Percentiles rank a stretch among this genome's conserved stretches.
These are phyloP conservation scores for Fusarium liriodendri DNA, from an alignment of 2,329 filamentous ascomycete species.

Conservation along the genomic window DNA sequence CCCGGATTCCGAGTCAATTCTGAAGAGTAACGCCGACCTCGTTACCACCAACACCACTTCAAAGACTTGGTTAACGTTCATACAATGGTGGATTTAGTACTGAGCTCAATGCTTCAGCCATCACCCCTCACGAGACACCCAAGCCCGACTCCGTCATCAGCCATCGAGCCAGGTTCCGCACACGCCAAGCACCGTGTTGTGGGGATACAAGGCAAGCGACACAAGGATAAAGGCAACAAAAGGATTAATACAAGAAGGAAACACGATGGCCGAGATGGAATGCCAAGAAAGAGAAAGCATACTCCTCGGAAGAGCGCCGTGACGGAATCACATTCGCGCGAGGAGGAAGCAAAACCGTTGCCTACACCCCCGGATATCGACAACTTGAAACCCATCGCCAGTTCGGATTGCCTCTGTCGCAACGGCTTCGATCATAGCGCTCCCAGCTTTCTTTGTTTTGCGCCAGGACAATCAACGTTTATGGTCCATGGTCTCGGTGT, in stretches of 20 bases:
- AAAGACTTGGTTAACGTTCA: not conserved
- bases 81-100: not conserved
- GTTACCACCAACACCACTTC: not conserved
- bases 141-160: not conserved
- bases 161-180: not conserved
- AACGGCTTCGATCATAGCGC: not conserved
- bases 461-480: not conserved
- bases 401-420: not conserved
- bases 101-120: not conserved
- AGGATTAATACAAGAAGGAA: not conserved
- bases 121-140: not conserved
- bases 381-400: not conserved
- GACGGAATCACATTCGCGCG: not conserved
- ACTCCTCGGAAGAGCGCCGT: not conserved
- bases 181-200: not conserved
- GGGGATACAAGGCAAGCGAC: not conserved
- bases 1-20: too few relatives aligned
- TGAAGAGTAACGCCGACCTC: too few relatives aligned
- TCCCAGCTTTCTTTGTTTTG: not conserved
- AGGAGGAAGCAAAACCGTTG: not conserved
- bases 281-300: not conserved
- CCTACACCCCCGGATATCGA: not conserved
- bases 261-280: not conserved
- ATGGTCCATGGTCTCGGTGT: not conserved
- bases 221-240: not conserved